phyloP scores from a whole-genome alignment of 192 early-diverging fungal genomes.

The Backusella morwellensis region DNA sequence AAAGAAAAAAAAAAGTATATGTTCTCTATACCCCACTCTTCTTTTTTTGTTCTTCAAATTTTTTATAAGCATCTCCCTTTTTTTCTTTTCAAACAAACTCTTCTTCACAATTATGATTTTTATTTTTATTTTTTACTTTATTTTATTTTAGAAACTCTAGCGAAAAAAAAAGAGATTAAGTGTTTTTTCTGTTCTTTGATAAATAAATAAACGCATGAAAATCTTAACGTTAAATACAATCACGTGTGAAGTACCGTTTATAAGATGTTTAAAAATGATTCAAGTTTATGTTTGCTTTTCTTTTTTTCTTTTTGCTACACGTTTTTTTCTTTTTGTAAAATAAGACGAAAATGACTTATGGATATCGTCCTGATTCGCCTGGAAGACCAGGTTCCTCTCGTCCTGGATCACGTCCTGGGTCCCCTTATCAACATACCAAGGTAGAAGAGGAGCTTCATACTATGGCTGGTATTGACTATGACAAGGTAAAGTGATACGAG shows the following conservation, averaged over 20 bases:
- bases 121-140: background rate
- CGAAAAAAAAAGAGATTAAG: background rate
- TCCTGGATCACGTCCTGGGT: slow-evolving; percentile 22
- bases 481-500: slow-evolving; percentile 42
- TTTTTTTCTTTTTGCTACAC: background rate
- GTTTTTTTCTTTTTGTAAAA: background rate
- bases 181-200: background rate
- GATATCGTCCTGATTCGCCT: slow-evolving; percentile 23
- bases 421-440: slow-evolving; percentile 35
- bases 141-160: slow-evolving; percentile 10
- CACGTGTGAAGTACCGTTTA: background rate
- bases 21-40: background rate
- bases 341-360: background rate
- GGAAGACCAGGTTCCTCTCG: slow-evolving; percentile 26
- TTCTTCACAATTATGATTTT: slow-evolving; percentile 9
- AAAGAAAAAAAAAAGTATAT: slow-evolving; percentile 1
- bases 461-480: slow-evolving; percentile 77
- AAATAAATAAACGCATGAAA: slow-evolving; percentile 11
- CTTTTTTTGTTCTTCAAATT: background rate
- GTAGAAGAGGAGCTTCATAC: slow-evolving; percentile 67
- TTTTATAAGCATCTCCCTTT: slow-evolving; percentile 3
- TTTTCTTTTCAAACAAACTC: background rate
- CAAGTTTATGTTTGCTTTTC: background rate
- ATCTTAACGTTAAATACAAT: background rate
- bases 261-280: background rate